Evolutionary conservation across 805 yeast genomes (phyloP).

Genomic region (Wickerhamiella cacticola): DNA sequence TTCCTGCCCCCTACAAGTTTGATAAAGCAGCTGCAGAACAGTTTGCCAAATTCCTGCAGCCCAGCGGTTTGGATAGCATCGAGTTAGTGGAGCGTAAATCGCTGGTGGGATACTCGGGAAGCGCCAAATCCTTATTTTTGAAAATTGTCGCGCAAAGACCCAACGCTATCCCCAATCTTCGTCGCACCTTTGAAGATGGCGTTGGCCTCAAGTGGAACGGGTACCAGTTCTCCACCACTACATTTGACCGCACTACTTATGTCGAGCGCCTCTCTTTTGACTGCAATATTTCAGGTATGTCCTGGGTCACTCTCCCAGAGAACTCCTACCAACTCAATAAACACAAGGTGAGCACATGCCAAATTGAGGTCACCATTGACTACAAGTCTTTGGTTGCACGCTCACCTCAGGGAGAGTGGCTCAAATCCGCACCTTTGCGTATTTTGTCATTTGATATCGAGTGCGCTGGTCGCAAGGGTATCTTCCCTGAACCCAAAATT

Average conservation of each 20-base stretch:
- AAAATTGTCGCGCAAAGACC: constrained; percentile 60
- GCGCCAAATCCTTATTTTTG: constrained; percentile 63
- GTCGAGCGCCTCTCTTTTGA: constrained; percentile 82
- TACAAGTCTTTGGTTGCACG: constrained; percentile 64
- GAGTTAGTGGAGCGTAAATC: constrained; percentile 66
- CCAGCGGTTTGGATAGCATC: constrained; percentile 31
- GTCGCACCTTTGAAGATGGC: constrained; percentile 59
- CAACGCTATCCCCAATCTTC: constrained; percentile 49
- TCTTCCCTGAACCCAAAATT: constrained; percentile 86
- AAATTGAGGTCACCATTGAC: constrained; percentile 64
- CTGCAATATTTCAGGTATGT: constrained; percentile 84
- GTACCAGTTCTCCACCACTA: constrained; percentile 27
- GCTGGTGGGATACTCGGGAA: constrained; percentile 88
- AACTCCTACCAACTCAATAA: constrained; percentile 39
- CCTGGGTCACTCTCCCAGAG: constrained; percentile 85
- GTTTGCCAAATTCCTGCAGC: constrained; percentile 20
- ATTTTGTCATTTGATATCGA: constrained; percentile 93
- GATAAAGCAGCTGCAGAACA: constrained; percentile 43
- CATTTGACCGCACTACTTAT: constrained; percentile 86
- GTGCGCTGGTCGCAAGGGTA: constrained; percentile 95
- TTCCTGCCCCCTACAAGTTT: constrained; percentile 79
- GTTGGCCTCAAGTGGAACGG: constrained; percentile 1
- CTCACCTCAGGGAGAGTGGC: constrained; percentile 86
- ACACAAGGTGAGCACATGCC: constrained; percentile 55
- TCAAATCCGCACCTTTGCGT: constrained; percentile 84